Percentiles rank a stretch among this genome's conserved stretches.
Evolutionary conservation across 1,139 yeast genomes (phyloP).

Genomic region (Saccharomyces hybrid): DNA sequence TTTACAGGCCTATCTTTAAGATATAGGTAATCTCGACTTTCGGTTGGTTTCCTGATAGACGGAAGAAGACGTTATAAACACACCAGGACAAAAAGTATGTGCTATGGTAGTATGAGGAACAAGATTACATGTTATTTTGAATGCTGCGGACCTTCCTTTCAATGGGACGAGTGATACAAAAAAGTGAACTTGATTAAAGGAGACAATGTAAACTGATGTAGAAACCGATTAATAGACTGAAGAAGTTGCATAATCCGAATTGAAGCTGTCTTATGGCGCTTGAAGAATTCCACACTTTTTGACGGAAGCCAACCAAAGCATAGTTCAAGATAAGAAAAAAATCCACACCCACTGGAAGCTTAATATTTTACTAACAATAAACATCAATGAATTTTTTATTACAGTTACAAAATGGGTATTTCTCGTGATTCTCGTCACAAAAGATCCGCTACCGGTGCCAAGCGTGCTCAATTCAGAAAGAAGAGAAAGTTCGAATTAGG

Average conservation of each 20-base stretch:
- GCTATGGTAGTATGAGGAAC: not conserved
- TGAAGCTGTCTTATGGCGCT: too few relatives aligned
- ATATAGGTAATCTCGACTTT: not conserved
- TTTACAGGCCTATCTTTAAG: not conserved
- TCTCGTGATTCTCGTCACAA: too few relatives aligned
- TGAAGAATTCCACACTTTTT: too few relatives aligned
- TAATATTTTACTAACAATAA: not conserved
- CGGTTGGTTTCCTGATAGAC: not conserved
- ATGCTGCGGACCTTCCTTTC: not conserved
- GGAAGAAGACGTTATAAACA: conserved; percentile 6
- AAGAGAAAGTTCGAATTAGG: too few relatives aligned
- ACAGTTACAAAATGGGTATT: conserved; percentile 12
- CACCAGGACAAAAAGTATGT: conserved; percentile 24
- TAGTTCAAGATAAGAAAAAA: not conserved
- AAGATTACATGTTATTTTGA: not conserved
- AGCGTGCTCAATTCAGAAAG: too few relatives aligned
- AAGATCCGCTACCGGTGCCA: too few relatives aligned
- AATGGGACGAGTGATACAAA: not conserved
- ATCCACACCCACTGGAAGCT: not conserved
- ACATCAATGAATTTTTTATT: not conserved
- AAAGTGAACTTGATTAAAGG: not conserved
- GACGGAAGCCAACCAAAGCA: not conserved
- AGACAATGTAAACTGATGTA: not conserved
- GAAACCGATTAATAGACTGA: not conserved
- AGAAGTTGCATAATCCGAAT: too few relatives aligned